phyloP scores from a whole-genome alignment of 352 stramenopile species.

The Peronospora farinosa region DNA sequence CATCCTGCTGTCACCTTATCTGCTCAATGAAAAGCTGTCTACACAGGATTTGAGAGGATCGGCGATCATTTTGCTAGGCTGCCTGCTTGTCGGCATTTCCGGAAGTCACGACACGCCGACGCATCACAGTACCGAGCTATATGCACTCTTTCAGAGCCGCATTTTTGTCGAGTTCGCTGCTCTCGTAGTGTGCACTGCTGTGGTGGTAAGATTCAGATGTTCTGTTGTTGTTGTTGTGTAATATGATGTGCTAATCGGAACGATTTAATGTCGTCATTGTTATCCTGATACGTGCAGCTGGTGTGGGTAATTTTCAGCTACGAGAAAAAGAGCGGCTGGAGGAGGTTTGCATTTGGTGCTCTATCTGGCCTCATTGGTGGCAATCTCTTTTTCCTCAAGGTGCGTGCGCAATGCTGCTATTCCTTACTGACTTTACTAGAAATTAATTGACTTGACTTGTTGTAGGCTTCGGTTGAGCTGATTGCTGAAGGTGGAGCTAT shows the following conservation, averaged over 20 bases:
- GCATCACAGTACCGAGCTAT: slow-evolving; percentile 72
- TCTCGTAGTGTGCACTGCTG: slow-evolving; percentile 30
- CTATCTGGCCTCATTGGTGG: slow-evolving; percentile 75
- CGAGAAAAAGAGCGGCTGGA: slow-evolving; percentile 56
- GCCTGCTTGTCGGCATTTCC: slow-evolving; percentile 67
- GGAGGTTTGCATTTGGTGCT: slow-evolving; percentile 75
- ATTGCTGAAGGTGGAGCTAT: slow-evolving; percentile 63
- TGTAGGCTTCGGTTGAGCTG: slow-evolving; percentile 73
- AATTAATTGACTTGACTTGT: slow-evolving; percentile 2
- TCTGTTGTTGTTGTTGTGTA: neutral
- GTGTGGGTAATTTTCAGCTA: slow-evolving; percentile 66
- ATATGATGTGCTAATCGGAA: slow-evolving; percentile 3
- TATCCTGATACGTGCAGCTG: slow-evolving; percentile 42
- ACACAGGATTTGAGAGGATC: slow-evolving; percentile 65
- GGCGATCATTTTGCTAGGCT: slow-evolving; percentile 70
- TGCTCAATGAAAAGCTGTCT: slow-evolving; percentile 75
- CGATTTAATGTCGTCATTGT: too few species aligned
- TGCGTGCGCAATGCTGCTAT: slow-evolving; percentile 10
- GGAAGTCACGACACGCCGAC: slow-evolving; percentile 75
- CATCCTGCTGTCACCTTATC: slow-evolving; percentile 75
- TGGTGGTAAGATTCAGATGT: slow-evolving; percentile 33
- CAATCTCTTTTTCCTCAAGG: slow-evolving; percentile 86
- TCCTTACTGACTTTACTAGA: neutral
- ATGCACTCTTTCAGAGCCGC: slow-evolving; percentile 59
- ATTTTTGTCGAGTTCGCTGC: slow-evolving; percentile 72